A percentile compares a stretch with the other conserved stretches of the same genome.
These are phyloP conservation scores for Cercospora brassicicola DNA, from an alignment of 2,329 filamentous ascomycete species.

Conservation along the genomic window DNA sequence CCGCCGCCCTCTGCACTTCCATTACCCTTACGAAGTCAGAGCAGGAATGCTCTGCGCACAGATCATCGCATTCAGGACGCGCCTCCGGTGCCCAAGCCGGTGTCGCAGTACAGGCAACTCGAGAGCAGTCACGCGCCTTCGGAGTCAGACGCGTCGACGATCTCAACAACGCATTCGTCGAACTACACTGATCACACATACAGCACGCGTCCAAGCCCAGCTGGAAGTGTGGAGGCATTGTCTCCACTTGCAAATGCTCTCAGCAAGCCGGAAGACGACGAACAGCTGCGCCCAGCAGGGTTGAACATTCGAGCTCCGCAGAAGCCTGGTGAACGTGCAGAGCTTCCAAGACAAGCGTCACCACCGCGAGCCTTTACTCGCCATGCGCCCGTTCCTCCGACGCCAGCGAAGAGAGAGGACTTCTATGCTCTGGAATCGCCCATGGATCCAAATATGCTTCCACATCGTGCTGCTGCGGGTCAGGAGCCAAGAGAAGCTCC, in stretches of 20 bases:
- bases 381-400: not conserved
- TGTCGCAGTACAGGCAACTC: slow-evolving; percentile 30
- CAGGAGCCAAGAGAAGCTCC: slow-evolving; percentile 25
- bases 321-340: slow-evolving; percentile 31
- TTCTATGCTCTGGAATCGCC: slow-evolving; percentile 35
- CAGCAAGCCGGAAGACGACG: slow-evolving; percentile 28
- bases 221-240: slow-evolving; percentile 37
- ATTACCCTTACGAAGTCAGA: slow-evolving; percentile 24
- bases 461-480: not conserved
- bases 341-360: slow-evolving; percentile 29
- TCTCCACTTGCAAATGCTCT: slow-evolving; percentile 25
- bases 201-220: slow-evolving; percentile 37
- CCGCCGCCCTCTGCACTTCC: slow-evolving; percentile 9
- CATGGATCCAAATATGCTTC: slow-evolving; percentile 35
- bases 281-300: slow-evolving; percentile 29
- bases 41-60: slow-evolving; percentile 27
- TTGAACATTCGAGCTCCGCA: slow-evolving; percentile 29
- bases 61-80: slow-evolving; percentile 36
- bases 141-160: slow-evolving; percentile 35
- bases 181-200: slow-evolving; percentile 28
- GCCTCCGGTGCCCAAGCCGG: slow-evolving; percentile 37
- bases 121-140: slow-evolving; percentile 34
- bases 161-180: slow-evolving; percentile 27
- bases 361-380: slow-evolving; percentile 21
- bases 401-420: not conserved